Evolutionary conservation across 23 red algal species (phyloP), one percentile per base, ranked within the genome.

Genomic region (Pyropia yezoensis): DNA sequence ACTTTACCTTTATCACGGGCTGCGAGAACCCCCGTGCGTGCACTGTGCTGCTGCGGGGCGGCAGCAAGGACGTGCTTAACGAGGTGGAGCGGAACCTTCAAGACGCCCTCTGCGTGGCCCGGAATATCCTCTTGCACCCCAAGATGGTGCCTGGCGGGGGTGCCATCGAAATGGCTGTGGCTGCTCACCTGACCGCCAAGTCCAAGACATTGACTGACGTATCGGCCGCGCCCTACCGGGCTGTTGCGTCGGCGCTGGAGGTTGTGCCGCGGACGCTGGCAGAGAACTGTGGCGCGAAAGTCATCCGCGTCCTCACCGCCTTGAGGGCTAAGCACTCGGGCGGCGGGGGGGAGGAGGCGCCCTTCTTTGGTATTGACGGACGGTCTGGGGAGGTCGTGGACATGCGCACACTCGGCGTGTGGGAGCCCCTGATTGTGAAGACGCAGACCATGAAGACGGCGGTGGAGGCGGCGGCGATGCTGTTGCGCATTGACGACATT

Each of bases 401-500:
- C 73, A 91, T 98, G 78, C 30, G 64, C 16, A 26, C 77, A 13
- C 34, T 86, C 56, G 85, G 80, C 15, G 66, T 98, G 33, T 89
- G 80, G 75, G 94, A 98, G 34, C 79, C 94, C 25, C 63, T 85
- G 7, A 64, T 77, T 13, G 94, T 98, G 72, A 98, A 98, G 62
- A 83, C 77, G 27, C 94, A 98, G 65, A 90, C 85, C 24, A 68
- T 90, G 50, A 98, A 98, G 70, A 98, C 94, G 19, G 86, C 94
- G 14, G 79, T 98, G 14, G 94, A 98, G 63, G 85, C 94, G 12
- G 94, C 94, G 5, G 79, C 78, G 11, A 88, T 98, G 85, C 71
- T 98, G 16, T 68, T 98, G 25, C 76, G 94, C 22, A 98, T 98
- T 55, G 94, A 98, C 71, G 94, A 98, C 63, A 88, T 98, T 29